Base-by-base conservation (phyloP, 306 rosid genomes). In the Vigna hirtella region DNA sequence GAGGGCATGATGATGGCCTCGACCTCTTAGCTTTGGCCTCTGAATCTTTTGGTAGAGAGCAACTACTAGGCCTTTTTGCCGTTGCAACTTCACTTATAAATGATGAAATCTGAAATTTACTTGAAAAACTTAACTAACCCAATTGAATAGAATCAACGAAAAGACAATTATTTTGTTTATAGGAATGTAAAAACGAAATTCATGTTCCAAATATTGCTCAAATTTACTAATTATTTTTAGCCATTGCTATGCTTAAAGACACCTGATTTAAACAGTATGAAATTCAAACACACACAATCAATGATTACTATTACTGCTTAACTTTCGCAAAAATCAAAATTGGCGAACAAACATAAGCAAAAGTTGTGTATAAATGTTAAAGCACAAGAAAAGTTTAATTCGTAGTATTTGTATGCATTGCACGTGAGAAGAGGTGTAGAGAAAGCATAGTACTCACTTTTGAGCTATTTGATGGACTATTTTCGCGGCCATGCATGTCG, bases 391-490 rank as follows among this genome's bases (percentile, higher is more conserved):
- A 61, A 30, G 43, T 7, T 61, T 28, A 14, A 3, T 13, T 30
- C 42, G 8, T 13, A 13, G 7, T 1, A 58, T 24, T 30, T 7
- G 1, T 61, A 30, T 61, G 43, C 15, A 15, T 61, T 59, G 18
- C 66, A 15, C 18, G 18, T 5, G 50, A 71, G 50, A 67, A 40
- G 66, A 57, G 76, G 45, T 7, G 36, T 12, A 77, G 51, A 51
- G 43, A 56, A 56, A 77, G 11, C 15, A 13, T 48, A 73, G 20
- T n/a, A 70, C 79, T 12, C 71, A 88, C 89, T 56, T 83, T 80
- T 71, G 90, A 88, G 87, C 71, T 81, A 79, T 82, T 85, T 66
- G 93, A 81, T 64, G 87, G 84, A 83, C 87, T 85, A 32, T 82
- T 62, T 9, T 55, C 30, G 8, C 48, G 63, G 42, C 48, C 83